Evolutionary conservation across 2,329 filamentous ascomycete genomes (phyloP).

Genomic region (Exophiala spinifera): DNA sequence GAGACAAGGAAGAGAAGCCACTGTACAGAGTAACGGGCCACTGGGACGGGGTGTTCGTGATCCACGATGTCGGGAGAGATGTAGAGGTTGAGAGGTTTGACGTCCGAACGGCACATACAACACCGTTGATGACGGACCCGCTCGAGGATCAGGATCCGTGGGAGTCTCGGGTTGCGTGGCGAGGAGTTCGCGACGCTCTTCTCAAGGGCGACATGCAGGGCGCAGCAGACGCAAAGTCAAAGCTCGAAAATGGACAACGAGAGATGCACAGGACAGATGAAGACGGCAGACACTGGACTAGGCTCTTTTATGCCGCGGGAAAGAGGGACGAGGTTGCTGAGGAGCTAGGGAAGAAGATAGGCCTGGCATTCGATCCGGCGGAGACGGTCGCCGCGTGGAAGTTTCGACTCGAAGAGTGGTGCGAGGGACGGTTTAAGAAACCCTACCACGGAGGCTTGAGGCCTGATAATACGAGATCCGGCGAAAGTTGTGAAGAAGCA

Average conservation of each 20-base stretch:
- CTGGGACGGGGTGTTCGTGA: constrained; percentile 63
- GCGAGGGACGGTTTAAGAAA: constrained; percentile 9
- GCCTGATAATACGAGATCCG: constrained; percentile 19
- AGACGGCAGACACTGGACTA: constrained; percentile 73
- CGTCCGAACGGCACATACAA: constrained; percentile 56
- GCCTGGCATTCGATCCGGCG: constrained; percentile 4
- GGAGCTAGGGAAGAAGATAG: constrained; percentile 5
- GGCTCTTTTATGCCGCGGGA: constrained; percentile 66
- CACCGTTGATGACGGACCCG: constrained; percentile 67
- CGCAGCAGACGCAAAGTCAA: constrained; percentile 73
- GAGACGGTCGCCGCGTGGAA: constrained; percentile 20
- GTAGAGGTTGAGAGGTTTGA: constrained; percentile 58
- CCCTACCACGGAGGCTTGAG: constrained; percentile 21
- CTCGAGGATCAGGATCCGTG: constrained; percentile 79
- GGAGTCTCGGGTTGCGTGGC: constrained; percentile 85
- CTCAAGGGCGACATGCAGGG: constrained; percentile 78
- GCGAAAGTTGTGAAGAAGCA: not conserved
- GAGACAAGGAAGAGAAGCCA: constrained; percentile 7
- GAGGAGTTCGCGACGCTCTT: constrained; percentile 78
- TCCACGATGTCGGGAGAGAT: constrained; percentile 64
- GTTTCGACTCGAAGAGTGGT: constrained; percentile 16
- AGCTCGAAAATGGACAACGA: constrained; percentile 86
- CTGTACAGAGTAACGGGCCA: constrained; percentile 24
- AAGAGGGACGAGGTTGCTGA: constrained; percentile 6
- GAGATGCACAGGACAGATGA: constrained; percentile 71